A percentile compares a stretch with the other conserved stretches of the same genome.
These are phyloP conservation scores for Cymbopogon flexuosus DNA, from an alignment of 202 grass and related monocot species.

Conservation along the genomic window DNA sequence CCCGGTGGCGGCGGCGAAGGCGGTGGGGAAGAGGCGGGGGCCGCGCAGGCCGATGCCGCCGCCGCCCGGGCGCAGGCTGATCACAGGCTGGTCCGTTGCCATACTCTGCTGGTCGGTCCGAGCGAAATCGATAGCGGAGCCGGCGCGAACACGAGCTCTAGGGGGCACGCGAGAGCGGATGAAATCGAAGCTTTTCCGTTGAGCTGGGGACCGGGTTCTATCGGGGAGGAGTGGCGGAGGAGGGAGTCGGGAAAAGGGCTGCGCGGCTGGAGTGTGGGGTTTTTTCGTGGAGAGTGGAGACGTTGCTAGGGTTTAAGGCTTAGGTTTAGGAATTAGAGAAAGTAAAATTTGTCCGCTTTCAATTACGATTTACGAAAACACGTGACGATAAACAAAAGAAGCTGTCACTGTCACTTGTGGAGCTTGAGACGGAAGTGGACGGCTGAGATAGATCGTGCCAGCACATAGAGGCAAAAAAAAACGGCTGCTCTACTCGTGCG, in stretches of 20 bases:
- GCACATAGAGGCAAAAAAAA: no score
- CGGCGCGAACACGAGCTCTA: not conserved
- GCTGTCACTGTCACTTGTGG: no score
- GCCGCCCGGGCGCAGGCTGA: conserved; percentile 77
- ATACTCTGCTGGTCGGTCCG: conserved; percentile 25
- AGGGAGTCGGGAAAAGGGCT: not conserved
- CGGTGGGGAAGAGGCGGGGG: conserved; percentile 40
- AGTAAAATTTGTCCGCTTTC: no score
- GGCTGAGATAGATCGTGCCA: no score
- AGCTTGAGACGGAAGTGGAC: no score
- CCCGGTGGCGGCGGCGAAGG: conserved; percentile 28
- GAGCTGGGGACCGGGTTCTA: not conserved
- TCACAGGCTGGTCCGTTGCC: conserved; percentile 71
- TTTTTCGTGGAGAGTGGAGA: no score
- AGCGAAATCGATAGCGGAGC: not conserved
- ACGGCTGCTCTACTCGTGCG: no score
- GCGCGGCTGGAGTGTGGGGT: no score
- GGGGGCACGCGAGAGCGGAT: not conserved
- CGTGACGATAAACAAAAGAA: no score
- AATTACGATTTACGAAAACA: no score
- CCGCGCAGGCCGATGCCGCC: conserved; percentile 50
- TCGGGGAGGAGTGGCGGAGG: conserved; percentile 10
- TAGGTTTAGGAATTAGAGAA: no score
- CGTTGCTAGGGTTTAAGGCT: no score
- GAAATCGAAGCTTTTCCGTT: conserved; percentile 15